Base-by-base conservation (phyloP, 1,284 basidiomycete species). In the Cryptococcus floricola region DNA sequence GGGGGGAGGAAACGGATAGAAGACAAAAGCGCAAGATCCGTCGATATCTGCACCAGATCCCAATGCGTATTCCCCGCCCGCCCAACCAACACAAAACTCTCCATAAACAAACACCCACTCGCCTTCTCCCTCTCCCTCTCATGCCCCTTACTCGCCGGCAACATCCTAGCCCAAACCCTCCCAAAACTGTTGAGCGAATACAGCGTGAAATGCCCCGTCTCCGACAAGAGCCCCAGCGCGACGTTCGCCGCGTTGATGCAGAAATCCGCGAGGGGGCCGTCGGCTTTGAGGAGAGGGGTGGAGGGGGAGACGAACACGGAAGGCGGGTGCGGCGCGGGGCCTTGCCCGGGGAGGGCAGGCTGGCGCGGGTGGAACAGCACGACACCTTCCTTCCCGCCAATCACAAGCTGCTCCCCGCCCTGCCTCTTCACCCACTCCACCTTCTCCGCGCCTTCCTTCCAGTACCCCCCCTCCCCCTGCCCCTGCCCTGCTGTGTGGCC, bases 11-110 rank as follows among this genome's bases (percentile, higher is more conserved):
- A 68, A 31, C 61, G 60, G 63, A 75, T 68, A 5, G 65, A 65
- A 0, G 71, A 62, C 5, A 75, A 56, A 9, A 73, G 61, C 5
- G 66, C 64, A 14, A 71, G 52, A 46, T 69, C 67, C 38, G 57
- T 51, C 0, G 72, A 70, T 52, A 75, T 72, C 53, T 75, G 73
- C 1, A 73, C 62, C 3, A 75, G 60, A 43, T 75, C 73, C 48
- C 66, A 67, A 41, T 59, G 44, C 7, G 70, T 69, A 53, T 75
- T 64, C 53, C 68, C 64, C 2, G 48, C 61, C 25, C 68, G 52
- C 8, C 73, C 73, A 27, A 75, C 63, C 16, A 74, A 60, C 34
- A 75, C 55, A 49, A 69, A 68, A n/a, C 68, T 55, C 52, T 75
- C 73, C 58, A 62, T 64, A 60, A 75, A 74, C 14, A 34, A 34